phyloP scores from a whole-genome alignment of 2,329 filamentous ascomycete species.

The Zymoseptoria passerinii region DNA sequence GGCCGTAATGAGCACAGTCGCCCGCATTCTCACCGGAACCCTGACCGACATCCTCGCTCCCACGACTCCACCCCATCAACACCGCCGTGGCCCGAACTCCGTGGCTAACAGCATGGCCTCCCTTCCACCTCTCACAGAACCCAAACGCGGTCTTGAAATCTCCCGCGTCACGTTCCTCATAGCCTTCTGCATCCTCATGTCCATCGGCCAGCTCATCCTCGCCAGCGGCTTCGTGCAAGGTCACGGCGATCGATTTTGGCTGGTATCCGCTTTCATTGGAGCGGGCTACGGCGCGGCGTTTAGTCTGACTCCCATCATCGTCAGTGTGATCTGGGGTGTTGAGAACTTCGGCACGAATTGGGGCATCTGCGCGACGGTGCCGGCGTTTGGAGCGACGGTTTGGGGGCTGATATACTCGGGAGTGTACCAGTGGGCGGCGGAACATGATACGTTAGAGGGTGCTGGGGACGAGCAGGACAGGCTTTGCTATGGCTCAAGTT shows the following conservation, averaged over 20 bases:
- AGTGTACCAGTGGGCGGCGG: constrained; percentile 64
- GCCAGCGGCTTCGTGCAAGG: constrained; percentile 68
- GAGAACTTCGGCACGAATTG: constrained; percentile 99
- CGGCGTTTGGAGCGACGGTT: constrained; percentile 75
- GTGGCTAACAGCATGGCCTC: constrained; percentile 35
- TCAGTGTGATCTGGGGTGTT: constrained; percentile 92
- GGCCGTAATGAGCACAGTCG: constrained; percentile 80
- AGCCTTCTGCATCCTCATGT: constrained; percentile 64
- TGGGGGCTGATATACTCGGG: constrained; percentile 87
- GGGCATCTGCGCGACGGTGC: constrained; percentile 88
- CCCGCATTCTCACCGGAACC: constrained; percentile 80
- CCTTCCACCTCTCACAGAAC: constrained; percentile 16
- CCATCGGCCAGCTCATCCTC: constrained; percentile 64
- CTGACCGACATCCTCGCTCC: constrained; percentile 81
- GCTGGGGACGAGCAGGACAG: constrained; percentile 35
- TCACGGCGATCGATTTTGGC: constrained; percentile 71
- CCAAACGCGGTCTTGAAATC: constrained; percentile 44
- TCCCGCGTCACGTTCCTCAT: constrained; percentile 77
- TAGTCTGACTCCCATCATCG: constrained; percentile 79
- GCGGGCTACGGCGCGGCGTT: constrained; percentile 91
- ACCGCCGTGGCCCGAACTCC: constrained; percentile 43
- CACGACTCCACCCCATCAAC: constrained; percentile 43
- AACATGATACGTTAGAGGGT: constrained; percentile 29
- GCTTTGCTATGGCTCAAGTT: constrained; percentile 72
- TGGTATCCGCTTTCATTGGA: constrained; percentile 76